Base-by-base conservation (phyloP, 139 green algal species). In the Coccomyxa sp. region DNA sequence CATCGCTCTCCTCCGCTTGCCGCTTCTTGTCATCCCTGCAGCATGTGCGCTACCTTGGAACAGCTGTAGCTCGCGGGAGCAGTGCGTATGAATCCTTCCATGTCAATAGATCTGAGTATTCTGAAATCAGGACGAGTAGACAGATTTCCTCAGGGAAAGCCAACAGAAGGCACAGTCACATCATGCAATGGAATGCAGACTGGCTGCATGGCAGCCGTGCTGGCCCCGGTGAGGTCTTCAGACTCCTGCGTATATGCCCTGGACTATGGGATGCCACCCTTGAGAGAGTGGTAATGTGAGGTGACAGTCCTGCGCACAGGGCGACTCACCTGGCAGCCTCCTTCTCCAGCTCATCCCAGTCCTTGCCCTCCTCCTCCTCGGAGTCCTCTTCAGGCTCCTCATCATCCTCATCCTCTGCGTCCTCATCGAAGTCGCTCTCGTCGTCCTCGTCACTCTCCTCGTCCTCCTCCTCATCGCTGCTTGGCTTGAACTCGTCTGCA, bases 341-440 rank as follows among this genome's bases (percentile, higher is more conserved):
- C 44, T 58, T 58, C 44, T 58, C 44, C 44, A 98, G 79, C 81
- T 97, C 90, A 12, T 96, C 92, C 95, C 95, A 97, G 50, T 84
- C 87, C 78, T 92, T 78, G 71, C 91, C 94, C 74, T 94, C 90
- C 44, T 95, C 91, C 35, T 90, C 86, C 3, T 86, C 88, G 16
- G 92, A 85, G 5, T 83, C 83, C 27, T 88, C 79, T 9, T 86
- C 81, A 14, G 88, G 77, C 31, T 86, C 82, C 27, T 88, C 83
- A 2, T 89, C 82, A 39, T 83, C 73, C 16, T 78, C 73, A 7
- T 86, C 79, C 9, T 84, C 89, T 6, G 87, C 85, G 9, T 91
- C 85, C 54, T 76, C 86, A 55, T 92, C 81, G 38, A 92, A 50
- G 22, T 36, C 74, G 75, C 73, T 31, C 74, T 76, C 41, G 35